Evolutionary conservation across 495 filamentous ascomycete species (phyloP), one percentile per base, ranked within the genome.

Genomic region (Penicillium turbatum): DNA sequence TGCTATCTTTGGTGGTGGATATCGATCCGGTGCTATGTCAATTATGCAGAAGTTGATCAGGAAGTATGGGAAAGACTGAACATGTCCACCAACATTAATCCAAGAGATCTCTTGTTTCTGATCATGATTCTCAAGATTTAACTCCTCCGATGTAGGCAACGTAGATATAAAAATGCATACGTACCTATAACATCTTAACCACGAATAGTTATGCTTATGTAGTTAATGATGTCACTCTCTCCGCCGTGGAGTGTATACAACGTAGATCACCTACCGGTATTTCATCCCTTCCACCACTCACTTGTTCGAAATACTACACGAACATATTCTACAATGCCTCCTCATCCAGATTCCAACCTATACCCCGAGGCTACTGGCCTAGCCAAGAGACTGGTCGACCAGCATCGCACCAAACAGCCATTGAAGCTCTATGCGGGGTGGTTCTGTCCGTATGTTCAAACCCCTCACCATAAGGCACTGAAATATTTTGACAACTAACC

Each of bases 1-100:
- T 75, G 86, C 87, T 5, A 74, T 96, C 41, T 96, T 97, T 70
- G 87, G 87, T 0, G 82, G 83, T 2, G 84, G 85, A 4, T 95
- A 95, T 69, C 77, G 81, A 24, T 75, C 75, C 15, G 86, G 87
- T 21, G 87, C 88, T 31, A 76, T 91, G 63, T 76, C 78, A 10
- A 91, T 88, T 38, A 92, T 92, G 86, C 80, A 77, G 67, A 79
- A 72, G 42, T 70, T 95, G 61, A 65, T 86, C 34, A 67, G 65
- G 31, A 92, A 89, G 59, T 95, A 93, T 69, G 76, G 76, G 1
- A 43, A 61, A 35, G 37, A 41, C 5, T 24, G 38, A 46, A 24
- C 37, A 30, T 53, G 26, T 3, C 4, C 21, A 24, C 21, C 21
- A 24, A 24, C 4, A 24, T 24, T 4, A 24, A 24, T 24, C 4